phyloP scores from a whole-genome alignment of 805 yeast species.

The Yarrowia sp. region DNA sequence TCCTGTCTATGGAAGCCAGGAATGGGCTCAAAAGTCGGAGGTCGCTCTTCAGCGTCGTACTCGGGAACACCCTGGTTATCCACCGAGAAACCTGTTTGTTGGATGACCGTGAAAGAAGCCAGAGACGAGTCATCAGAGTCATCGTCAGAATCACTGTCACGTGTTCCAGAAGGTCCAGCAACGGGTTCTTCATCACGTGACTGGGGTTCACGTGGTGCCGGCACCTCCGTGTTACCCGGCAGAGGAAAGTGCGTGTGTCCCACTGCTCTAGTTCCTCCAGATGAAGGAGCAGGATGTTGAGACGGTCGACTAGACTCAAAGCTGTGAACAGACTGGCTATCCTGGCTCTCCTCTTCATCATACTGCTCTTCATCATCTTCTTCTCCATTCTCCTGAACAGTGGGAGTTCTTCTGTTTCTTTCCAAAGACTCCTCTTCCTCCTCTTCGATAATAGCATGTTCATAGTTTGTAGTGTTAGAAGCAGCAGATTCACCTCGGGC shows the following conservation, averaged over 20 bases:
- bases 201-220: not conserved
- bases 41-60: conserved; percentile 33
- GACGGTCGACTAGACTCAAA: not conserved
- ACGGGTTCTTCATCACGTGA: not conserved
- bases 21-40: conserved; percentile 48
- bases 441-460: conserved; percentile 18
- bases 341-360: not conserved
- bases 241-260: conserved; percentile 2
- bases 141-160: not conserved
- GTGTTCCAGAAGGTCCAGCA: not conserved
- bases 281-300: not conserved
- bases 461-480: conserved; percentile 1
- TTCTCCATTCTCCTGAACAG: conserved; percentile 6
- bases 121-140: conserved; percentile 10
- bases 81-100: conserved; percentile 14
- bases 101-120: conserved; percentile 8
- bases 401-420: not conserved
- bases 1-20: conserved; percentile 49
- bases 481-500: conserved; percentile 23
- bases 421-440: conserved; percentile 30
- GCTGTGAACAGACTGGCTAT: not conserved
- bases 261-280: not conserved
- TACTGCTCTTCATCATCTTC: not conserved
- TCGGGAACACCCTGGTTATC: conserved; percentile 23
- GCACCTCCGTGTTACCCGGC: not conserved